Evolutionary conservation across 129 eudicot species (phyloP).

Genomic region (Chrysanthemum makinoi): DNA sequence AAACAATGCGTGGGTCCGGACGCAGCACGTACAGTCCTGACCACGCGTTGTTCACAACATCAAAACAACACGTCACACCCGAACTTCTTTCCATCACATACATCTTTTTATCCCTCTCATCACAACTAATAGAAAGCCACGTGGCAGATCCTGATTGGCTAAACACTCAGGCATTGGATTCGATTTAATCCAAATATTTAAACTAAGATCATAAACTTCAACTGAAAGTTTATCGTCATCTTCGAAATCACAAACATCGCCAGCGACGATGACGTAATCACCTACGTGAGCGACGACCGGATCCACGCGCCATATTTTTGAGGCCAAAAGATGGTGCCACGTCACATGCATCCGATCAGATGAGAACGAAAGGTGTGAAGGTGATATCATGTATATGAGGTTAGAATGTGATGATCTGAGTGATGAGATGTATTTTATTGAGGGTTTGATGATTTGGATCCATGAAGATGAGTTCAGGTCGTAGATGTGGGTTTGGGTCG

Average conservation of each 20-base stretch:
- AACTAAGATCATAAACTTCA: conserved; percentile 45
- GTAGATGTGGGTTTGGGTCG: conserved; percentile 43
- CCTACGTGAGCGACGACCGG: conserved; percentile 65
- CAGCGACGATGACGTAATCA: conserved; percentile 44
- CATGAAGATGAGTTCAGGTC: conserved; percentile 60
- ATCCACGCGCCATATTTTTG: conserved; percentile 47
- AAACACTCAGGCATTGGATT: conserved; percentile 53
- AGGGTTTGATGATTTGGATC: conserved; percentile 40
- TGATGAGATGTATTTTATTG: conserved; percentile 29
- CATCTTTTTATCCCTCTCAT: conserved; percentile 1
- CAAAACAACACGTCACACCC: conserved; percentile 44
- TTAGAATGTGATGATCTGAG: conserved; percentile 52
- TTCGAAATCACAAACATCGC: conserved; percentile 52
- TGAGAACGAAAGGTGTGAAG: conserved; percentile 39
- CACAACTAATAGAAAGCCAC: conserved; percentile 55
- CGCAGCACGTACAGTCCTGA: conserved; percentile 38
- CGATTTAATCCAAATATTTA: conserved; percentile 40
- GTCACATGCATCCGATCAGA: conserved; percentile 49
- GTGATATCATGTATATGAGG: conserved; percentile 51
- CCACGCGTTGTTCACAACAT: conserved; percentile 38
- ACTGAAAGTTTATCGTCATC: conserved; percentile 46
- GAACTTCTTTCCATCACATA: conserved; percentile 43
- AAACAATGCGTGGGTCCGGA: conserved; percentile 32
- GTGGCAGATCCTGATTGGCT: conserved; percentile 38
- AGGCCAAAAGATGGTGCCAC: conserved; percentile 57